Conservation (phyloP, 2,329 filamentous ascomycete species). For the Stemphylium vesicarium region DNA sequence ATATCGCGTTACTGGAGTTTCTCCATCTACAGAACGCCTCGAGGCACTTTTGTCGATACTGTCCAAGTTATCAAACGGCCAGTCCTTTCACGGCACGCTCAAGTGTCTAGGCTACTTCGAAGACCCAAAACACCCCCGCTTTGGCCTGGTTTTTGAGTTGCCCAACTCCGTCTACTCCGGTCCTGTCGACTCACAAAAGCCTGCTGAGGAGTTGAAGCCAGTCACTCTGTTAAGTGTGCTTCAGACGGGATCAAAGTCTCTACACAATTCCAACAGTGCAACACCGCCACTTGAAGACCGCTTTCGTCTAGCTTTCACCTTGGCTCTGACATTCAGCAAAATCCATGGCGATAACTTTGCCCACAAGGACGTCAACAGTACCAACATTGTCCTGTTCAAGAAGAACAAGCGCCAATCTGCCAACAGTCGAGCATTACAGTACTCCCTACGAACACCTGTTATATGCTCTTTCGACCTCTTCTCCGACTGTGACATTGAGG, state of each 20-base stretch:
- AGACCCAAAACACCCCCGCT: conserved; percentile 70
- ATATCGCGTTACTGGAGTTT: conserved; percentile 56
- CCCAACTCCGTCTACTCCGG: conserved; percentile 59
- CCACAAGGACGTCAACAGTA: conserved; percentile 73
- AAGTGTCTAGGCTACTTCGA: conserved; percentile 75
- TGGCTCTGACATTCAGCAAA: conserved; percentile 75
- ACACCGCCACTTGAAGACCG: conserved; percentile 71
- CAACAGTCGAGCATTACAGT: conserved; percentile 49
- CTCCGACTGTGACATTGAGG: conserved; percentile 60
- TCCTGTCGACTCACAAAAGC: conserved; percentile 61
- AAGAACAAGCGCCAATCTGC: conserved; percentile 54
- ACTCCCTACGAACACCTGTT: conserved; percentile 70
- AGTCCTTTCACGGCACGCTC: conserved; percentile 52
- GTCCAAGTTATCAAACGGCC: conserved; percentile 38
- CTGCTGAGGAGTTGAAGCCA: conserved; percentile 47
- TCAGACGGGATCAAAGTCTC: conserved; percentile 54
- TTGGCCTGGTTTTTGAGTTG: conserved; percentile 77
- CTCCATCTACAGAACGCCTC: conserved; percentile 54
- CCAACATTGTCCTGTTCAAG: conserved; percentile 70
- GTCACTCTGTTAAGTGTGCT: conserved; percentile 56
- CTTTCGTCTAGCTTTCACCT: conserved; percentile 74
- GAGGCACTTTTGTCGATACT: conserved; percentile 49
- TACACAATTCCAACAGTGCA: conserved; percentile 49
- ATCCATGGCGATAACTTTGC: conserved; percentile 72
- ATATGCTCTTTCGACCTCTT: conserved; percentile 79